Percentiles rank a stretch among this genome's conserved stretches.
phyloP scores from a whole-genome alignment of 2,329 filamentous ascomycete genomes.

The Pyrenochaeta sp. region DNA sequence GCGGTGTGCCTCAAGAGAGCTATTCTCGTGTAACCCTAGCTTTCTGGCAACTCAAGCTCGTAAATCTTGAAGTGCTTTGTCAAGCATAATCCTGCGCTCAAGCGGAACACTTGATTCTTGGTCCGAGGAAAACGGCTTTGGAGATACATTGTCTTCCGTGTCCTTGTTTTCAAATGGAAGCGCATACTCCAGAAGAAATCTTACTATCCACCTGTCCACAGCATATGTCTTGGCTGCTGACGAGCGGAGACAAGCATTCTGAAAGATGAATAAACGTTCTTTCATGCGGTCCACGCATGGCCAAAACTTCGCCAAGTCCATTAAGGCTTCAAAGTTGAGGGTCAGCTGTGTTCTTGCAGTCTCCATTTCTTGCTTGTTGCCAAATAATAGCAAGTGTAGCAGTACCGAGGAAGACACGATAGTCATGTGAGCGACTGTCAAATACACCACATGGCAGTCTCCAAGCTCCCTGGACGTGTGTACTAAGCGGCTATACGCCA shows the following conservation, averaged over 20 bases:
- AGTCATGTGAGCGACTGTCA: constrained; percentile 57
- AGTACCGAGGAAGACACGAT: constrained; percentile 59
- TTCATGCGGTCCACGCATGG: constrained; percentile 35
- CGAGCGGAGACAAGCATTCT: constrained; percentile 48
- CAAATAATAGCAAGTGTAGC: constrained; percentile 57
- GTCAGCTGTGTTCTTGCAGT: constrained; percentile 51
- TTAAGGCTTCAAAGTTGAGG: constrained; percentile 57
- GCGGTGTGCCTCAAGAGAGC: too few species aligned
- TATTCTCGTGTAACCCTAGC: too few species aligned
- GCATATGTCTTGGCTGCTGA: constrained; percentile 15
- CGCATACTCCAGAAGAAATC: constrained; percentile 47
- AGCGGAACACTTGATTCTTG: constrained; percentile 1
- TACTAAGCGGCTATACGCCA: constrained; percentile 52
- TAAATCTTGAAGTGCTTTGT: constrained; percentile 1
- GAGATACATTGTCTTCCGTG: not conserved
- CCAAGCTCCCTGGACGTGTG: constrained; percentile 49
- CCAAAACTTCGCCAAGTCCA: constrained; percentile 53
- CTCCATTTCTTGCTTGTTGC: constrained; percentile 47
- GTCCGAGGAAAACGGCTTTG: not conserved
- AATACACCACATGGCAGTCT: constrained; percentile 54
- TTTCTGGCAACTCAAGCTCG: not conserved
- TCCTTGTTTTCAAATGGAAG: constrained; percentile 15
- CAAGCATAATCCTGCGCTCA: not conserved
- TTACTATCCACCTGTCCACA: constrained; percentile 40
- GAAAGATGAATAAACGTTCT: constrained; percentile 53